Percentiles rank a stretch among this genome's conserved stretches.
These are phyloP conservation scores for Clohesyomyces aquaticus DNA, from an alignment of 495 filamentous ascomycete genomes.

Conservation along the genomic window DNA sequence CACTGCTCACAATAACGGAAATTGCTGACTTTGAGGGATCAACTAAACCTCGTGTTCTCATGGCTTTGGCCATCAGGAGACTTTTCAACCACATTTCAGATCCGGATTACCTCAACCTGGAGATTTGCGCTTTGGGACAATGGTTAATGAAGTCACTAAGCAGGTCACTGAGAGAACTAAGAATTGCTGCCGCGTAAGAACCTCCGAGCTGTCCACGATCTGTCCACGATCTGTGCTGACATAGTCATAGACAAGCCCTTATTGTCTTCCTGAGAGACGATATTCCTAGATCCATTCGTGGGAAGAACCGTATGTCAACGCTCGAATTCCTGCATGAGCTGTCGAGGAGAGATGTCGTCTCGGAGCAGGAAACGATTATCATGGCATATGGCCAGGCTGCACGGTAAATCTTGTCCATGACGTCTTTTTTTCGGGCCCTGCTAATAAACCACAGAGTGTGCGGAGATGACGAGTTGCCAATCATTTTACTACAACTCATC, in stretches of 20 bases:
- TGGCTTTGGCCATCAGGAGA: constrained; percentile 72
- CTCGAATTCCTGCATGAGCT: constrained; percentile 71
- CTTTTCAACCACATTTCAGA: constrained; percentile 65
- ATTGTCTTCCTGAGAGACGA: constrained; percentile 64
- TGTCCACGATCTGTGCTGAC: constrained; percentile 1
- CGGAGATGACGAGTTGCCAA: constrained; percentile 77
- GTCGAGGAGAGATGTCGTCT: constrained; percentile 64
- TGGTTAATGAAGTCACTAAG: constrained; percentile 79
- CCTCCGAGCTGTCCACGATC: no score
- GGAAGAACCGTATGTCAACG: constrained; percentile 67
- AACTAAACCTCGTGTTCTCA: constrained; percentile 65
- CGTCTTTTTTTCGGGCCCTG: constrained; percentile 30
- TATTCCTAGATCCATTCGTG: constrained; percentile 52
- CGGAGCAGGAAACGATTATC: constrained; percentile 80
- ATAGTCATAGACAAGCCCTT: constrained; percentile 60
- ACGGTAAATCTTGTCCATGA: constrained; percentile 51
- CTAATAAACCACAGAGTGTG: constrained; percentile 54
- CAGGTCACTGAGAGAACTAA: constrained; percentile 83
- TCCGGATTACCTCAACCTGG: constrained; percentile 64
- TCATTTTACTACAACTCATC: constrained; percentile 79
- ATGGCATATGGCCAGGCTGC: constrained; percentile 82
- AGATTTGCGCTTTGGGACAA: constrained; percentile 67
- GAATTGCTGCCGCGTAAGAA: constrained; percentile 67
- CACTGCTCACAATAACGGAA: constrained; percentile 62
- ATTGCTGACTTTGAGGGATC: constrained; percentile 62